Base-by-base conservation (phyloP, 2,329 filamentous ascomycete species). In the Colletotrichum sp. region DNA sequence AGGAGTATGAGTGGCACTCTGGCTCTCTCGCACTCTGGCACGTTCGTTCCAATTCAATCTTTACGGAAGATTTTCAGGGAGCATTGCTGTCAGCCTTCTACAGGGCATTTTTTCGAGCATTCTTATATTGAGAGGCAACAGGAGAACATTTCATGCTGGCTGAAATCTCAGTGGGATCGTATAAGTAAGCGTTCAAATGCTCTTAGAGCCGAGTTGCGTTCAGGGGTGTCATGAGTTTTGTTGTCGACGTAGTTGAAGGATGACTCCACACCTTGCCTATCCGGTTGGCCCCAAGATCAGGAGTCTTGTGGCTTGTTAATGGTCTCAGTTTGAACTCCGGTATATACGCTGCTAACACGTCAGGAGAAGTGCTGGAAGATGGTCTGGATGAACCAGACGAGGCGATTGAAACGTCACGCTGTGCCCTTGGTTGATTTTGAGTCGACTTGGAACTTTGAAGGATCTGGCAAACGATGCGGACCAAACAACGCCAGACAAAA, bases 171-270 rank as follows among this genome's bases (percentile, higher is more conserved):
- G 1, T 51, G 43, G 8, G 4, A 51, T 21, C 1, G 11, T 5
- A 3, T 3, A 51, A 24, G 12, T 13, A 51, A 3, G n/a, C 4
- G 0, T 51, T 5, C n/a, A 51, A n/a, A 8, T 21, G 43, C 43
- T 5, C 13, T 13, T 51, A 51, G n/a, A 21, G 12, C 12, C n/a
- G 43, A 51, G 11, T 13, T 21, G 43, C 6, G n/a, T 51, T 24
- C n/a, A 5, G 43, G 11, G n/a, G 13, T 51, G 3, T 24, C 0
- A 0, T 0, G 1, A 3, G n/a, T 51, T n/a, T 13, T n/a, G 13
- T 13, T 3, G n/a, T 5, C 11, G n/a, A 2, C 6, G 9, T 21
- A 6, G 11, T 21, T 24, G 12, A 21, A 7, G 12, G 43, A 11
- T 51, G 43, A 21, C 21, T 51, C 12, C 43, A 51, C 12, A 13